Base-by-base conservation (phyloP, 2,329 filamentous ascomycete species). In the Magnaporthales sp. region DNA sequence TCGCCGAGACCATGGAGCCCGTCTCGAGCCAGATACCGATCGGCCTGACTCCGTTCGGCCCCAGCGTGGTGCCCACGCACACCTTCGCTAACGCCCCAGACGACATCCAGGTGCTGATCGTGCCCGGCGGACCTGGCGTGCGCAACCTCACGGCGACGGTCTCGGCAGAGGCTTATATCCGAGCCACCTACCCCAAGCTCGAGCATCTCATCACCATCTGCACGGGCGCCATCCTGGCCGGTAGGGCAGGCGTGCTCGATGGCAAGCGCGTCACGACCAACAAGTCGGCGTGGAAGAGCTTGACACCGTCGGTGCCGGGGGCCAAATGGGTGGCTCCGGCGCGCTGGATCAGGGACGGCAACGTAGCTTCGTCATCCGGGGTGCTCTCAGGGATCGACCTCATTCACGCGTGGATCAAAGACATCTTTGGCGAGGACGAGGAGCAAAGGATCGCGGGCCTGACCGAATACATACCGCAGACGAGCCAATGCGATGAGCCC, bases 341-440 rank as follows among this genome's bases (percentile, higher is more conserved):
- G 24, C 80, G 89, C 54, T 91, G 86, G 84, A 84, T 89, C 0
- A 77, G 80, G 0, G 88, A 91, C 74, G 87, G 85, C 4, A 88
- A 89, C 67, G 77, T 90, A 8, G 91, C 88, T 87, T 86, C 84
- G 3, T 85, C 84, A 2, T 87, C 86, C 0, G 88, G 89, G 64
- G 76, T 78, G 68, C 32, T 65, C 38, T 31, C 70, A 7, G 67
- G 68, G 9, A 64, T 70, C n/a, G 70, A 71, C 26, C 71, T 80
- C 38, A 70, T 73, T 22, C 77, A 79, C 56, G 75, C 72, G 26
- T 80, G 78, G 67, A 70, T 80, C 62, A 70, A 71, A 32, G 69
- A 71, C 38, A 76, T 84, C 8, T 89, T 81, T 75, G 84, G 85
- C 0, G 75, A 80, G 63, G 79, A 80, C 31, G 74, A 76, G 63